Evolutionary conservation across 179 eudicot genomes (phyloP), one percentile per base, ranked within the genome.

Genomic region (Silene coronaria): DNA sequence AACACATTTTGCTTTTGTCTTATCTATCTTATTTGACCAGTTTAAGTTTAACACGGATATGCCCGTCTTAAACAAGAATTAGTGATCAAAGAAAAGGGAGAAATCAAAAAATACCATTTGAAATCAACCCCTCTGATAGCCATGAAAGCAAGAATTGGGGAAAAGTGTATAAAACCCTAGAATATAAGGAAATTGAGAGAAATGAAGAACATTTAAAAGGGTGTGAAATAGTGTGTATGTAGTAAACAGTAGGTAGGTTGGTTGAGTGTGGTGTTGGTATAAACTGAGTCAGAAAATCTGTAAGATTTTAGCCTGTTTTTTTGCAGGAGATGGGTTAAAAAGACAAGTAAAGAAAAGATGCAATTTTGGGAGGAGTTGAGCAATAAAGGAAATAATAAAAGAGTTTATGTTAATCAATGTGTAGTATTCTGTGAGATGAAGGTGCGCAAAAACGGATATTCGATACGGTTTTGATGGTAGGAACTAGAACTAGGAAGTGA

Each of bases 81-180:
- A 6, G 11, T 36, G 11, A 36, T 42, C 14, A 65, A 27, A 61
- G 57, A 10, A 22, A 66, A 77, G 77, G 1, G 61, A 22, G 26
- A 72, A 67, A 71, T 67, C 28, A 30, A 14, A 16, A 10, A 27
- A 17, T 22, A 75, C 79, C 81, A 85, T 81, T 79, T 78, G 60
- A 83, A 75, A 55, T 79, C 75, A 67, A 92, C 89, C 74, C 96
- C 96, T 79, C 88, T 80, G 46, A 87, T 88, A 24, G 97, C 90
- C 97, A 92, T 92, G 53, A 73, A 67, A 68, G 45, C 0, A 9
- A 24, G 19, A 62, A 19, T 69, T 27, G 59, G 75, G 21, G 23
- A 4, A 13, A 36, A 7, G 1, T 59, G 8, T 9, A 14, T 0
- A 46, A 80, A 67, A 62, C 78, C 75, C 75, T 71, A 71, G 66